Evolutionary conservation across 352 stramenopile genomes (phyloP), one percentile per base, ranked within the genome.

Genomic region (Phytophthora citrophthora): DNA sequence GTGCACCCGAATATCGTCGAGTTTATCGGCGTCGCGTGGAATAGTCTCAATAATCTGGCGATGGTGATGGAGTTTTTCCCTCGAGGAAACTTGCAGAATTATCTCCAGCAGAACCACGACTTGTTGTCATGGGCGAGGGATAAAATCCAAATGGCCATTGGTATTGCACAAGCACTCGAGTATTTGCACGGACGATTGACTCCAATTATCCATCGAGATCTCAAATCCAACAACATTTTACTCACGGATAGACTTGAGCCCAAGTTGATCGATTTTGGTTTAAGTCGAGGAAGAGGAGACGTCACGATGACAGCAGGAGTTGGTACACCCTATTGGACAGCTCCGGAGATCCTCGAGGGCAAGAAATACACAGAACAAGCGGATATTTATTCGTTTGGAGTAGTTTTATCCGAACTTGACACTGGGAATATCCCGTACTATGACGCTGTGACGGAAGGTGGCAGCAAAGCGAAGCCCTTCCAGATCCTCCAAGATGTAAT

Each of bases 181-280:
- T 77, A 77, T 31, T 32, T 77, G 24, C 69, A 81, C 58, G 23
- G 4, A 2, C 36, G 51, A 3, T 40, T 11, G 7, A 41, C 26
- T 10, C 18, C 66, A 13, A 46, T 81, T 9, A 74, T 79, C 38
- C 71, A 79, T 44, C 58, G 48, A 2, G 58, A 60, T 31, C 43
- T 63, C 34, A 68, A 61, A 44, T 56, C 51, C 4, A 68, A 62
- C 58, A 54, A 44, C 18, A 24, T 54, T 44, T 20, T 54, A 11
- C 70, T 96, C 16, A 84, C 90, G 23, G 72, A 65, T 15, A 43
- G 72, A 24, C 76, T 88, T 1, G 72, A 90, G 43, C 70, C 91
- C 12, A 83, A 89, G 38, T 54, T 96, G 41, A 92, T 80, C 27
- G 86, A 96, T 68, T 96, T 97, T 69, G 89, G 88, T 51, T 59